phyloP scores from a whole-genome alignment of 2,329 filamentous ascomycete genomes.

The Macroventuria anomochaeta region DNA sequence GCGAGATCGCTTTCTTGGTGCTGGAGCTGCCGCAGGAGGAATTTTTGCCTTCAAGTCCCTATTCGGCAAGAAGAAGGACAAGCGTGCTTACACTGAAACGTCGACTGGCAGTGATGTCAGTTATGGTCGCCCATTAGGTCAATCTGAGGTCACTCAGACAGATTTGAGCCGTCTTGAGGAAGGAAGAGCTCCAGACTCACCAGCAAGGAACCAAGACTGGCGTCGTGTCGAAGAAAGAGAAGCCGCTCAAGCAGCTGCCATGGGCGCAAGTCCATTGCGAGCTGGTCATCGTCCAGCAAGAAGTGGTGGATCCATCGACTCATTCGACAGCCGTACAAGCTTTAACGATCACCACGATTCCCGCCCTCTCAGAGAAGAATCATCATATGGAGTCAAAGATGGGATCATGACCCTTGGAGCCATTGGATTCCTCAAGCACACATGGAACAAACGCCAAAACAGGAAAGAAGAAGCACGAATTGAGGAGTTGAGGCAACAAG shows the following conservation, averaged over 20 bases:
- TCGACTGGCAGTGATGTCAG: slow-evolving; percentile 56
- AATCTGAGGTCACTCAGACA: slow-evolving; percentile 55
- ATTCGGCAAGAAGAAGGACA: slow-evolving; percentile 60
- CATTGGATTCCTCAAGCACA: slow-evolving; percentile 51
- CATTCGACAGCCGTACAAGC: slow-evolving; percentile 51
- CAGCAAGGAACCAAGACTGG: slow-evolving; percentile 46
- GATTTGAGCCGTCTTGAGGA: slow-evolving; percentile 60
- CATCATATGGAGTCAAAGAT: slow-evolving; percentile 50
- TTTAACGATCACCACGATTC: slow-evolving; percentile 40
- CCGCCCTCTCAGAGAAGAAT: slow-evolving; percentile 27
- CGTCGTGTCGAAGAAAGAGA: slow-evolving; percentile 49
- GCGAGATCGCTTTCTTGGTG: slow-evolving; percentile 55
- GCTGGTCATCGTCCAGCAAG: slow-evolving; percentile 38
- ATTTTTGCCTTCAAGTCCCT: slow-evolving; percentile 60
- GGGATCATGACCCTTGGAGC: slow-evolving; percentile 57
- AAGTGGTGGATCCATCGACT: slow-evolving; percentile 49
- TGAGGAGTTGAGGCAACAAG: slow-evolving; percentile 58
- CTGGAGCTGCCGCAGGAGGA: slow-evolving; percentile 51
- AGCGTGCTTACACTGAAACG: slow-evolving; percentile 52
- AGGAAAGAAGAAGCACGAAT: slow-evolving; percentile 67
- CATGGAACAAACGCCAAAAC: slow-evolving; percentile 60
- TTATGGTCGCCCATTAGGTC: slow-evolving; percentile 60
- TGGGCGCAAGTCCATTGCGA: slow-evolving; percentile 57
- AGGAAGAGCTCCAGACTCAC: slow-evolving; percentile 59
- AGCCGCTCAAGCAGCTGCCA: slow-evolving; percentile 46